Evolutionary conservation across 2,329 filamentous ascomycete species (phyloP).

Genomic region (Paecilomyces sp.): DNA sequence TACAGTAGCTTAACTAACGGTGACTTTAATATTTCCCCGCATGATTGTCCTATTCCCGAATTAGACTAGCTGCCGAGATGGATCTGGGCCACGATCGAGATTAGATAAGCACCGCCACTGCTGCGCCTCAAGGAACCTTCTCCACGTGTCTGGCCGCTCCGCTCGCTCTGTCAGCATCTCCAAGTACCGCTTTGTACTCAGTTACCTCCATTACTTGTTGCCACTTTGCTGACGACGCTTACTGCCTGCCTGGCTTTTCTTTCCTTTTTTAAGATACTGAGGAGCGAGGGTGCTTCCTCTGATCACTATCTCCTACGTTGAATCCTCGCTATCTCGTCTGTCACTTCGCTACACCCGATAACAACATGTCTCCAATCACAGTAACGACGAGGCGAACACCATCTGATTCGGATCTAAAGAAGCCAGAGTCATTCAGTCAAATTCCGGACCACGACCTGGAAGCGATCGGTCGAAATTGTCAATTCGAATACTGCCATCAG

Average conservation of each 20-base stretch:
- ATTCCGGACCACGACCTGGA: constrained; percentile 64
- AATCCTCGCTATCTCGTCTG: background rate
- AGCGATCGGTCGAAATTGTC: constrained; percentile 83
- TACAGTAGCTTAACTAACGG: background rate
- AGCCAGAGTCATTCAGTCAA: constrained; percentile 27
- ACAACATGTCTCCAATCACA: constrained; percentile 18
- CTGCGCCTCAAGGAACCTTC: constrained; percentile 5
- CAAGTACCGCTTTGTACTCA: background rate
- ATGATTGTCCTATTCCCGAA: background rate
- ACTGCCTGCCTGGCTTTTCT: background rate
- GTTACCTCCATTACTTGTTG: background rate
- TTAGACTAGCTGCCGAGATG: background rate
- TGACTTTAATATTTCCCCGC: background rate
- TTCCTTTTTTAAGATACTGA: background rate
- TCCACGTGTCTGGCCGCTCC: constrained; percentile 3
- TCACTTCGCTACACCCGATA: background rate
- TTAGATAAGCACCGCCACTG: constrained; percentile 4
- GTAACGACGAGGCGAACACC: constrained; percentile 11
- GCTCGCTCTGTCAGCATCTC: background rate
- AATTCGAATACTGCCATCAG: constrained; percentile 84
- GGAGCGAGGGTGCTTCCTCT: background rate
- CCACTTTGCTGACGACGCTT: background rate
- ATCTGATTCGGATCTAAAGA: constrained; percentile 4
- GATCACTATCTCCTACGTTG: background rate
- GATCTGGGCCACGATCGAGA: background rate